Evolutionary conservation across 2,329 filamentous ascomycete species (phyloP).

Genomic region (Dissoconium aciculare): DNA sequence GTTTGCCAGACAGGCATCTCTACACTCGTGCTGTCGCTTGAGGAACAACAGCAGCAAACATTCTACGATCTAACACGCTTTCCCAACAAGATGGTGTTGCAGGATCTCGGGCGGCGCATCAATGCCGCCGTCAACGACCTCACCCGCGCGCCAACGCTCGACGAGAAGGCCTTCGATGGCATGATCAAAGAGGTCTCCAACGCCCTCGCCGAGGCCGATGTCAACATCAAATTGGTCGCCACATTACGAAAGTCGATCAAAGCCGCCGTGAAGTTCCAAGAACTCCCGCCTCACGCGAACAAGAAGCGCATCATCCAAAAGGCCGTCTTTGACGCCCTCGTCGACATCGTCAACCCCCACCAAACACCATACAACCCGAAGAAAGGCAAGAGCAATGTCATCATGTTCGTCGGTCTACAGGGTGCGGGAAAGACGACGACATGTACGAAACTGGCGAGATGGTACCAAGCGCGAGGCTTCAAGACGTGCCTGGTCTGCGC

Average conservation of each 20-base stretch:
- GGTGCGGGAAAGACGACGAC: constrained; percentile 97
- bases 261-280: constrained; percentile 81
- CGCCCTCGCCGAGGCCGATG: constrained; percentile 88
- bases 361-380: constrained; percentile 91
- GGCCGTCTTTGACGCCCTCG: constrained; percentile 90
- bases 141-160: constrained; percentile 79
- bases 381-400: constrained; percentile 90
- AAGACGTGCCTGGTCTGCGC: constrained; percentile 89
- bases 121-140: constrained; percentile 91
- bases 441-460: constrained; percentile 88
- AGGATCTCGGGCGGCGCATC: constrained; percentile 96
- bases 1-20: too few relatives aligned
- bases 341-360: constrained; percentile 89
- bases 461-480: constrained; percentile 89
- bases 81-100: constrained; percentile 99
- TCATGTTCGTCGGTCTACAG: constrained; percentile 98
- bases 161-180: constrained; percentile 95
- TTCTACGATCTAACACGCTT: too few relatives aligned
- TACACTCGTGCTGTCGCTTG: too few relatives aligned
- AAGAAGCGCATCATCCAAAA: constrained; percentile 98
- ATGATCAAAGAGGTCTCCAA: constrained; percentile 99
- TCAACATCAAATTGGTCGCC: constrained; percentile 87
- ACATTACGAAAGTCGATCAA: constrained; percentile 88
- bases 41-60: too few relatives aligned
- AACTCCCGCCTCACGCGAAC: constrained; percentile 79